Conservation (phyloP, 805 yeast species). For the Metschnikowia lunata region DNA sequence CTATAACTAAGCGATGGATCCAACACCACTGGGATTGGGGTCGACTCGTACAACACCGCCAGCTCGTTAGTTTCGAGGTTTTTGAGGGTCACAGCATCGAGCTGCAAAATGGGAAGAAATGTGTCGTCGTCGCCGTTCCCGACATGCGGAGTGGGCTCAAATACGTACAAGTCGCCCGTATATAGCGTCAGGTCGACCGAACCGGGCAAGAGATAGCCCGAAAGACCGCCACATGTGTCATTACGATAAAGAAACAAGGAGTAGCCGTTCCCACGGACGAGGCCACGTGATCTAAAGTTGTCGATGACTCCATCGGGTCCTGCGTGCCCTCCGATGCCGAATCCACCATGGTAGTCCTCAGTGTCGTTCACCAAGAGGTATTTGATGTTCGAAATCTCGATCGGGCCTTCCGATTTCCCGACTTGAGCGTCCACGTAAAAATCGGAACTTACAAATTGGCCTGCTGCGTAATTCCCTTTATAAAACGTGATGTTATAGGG, state of each 20-base stretch:
- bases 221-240: constrained; percentile 9
- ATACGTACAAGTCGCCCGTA: constrained; percentile 45
- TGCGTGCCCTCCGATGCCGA: constrained; percentile 33
- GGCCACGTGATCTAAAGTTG: constrained; percentile 15
- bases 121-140: constrained; percentile 15
- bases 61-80: constrained; percentile 35
- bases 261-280: constrained; percentile 30
- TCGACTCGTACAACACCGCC: constrained; percentile 29
- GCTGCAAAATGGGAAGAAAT: constrained; percentile 25
- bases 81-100: constrained; percentile 22
- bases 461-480: constrained; percentile 24
- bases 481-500: constrained; percentile 26
- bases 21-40: constrained; percentile 49
- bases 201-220: constrained; percentile 51
- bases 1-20: constrained; percentile 51
- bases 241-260: constrained; percentile 27
- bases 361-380: constrained; percentile 26
- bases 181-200: constrained; percentile 48
- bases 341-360: constrained; percentile 26
- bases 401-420: constrained; percentile 10
- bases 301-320: constrained; percentile 27
- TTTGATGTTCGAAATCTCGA: constrained; percentile 21
- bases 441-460: constrained; percentile 24
- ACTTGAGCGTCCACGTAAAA: constrained; percentile 10
- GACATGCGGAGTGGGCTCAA: constrained; percentile 43